Percentiles rank a stretch among this genome's conserved stretches.
Conservation (phyloP, 2,329 filamentous ascomycete species). For the Malbranchea zuffiana region DNA sequence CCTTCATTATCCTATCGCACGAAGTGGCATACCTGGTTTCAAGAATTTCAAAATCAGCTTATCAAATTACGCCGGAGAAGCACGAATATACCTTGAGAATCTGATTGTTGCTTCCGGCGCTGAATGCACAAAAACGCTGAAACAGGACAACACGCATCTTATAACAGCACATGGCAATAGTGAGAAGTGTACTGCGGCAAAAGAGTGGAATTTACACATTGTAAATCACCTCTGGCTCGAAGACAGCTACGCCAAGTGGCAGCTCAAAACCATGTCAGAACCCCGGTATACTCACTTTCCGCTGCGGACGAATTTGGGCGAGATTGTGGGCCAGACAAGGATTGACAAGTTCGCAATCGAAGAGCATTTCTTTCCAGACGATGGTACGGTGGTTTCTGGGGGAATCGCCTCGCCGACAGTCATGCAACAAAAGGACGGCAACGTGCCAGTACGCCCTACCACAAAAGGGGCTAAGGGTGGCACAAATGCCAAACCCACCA, state of each 20-base stretch:
- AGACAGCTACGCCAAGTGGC: conserved; percentile 87
- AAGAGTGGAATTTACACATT: conserved; percentile 82
- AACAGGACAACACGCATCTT: conserved; percentile 87
- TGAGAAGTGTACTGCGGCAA: conserved; percentile 85
- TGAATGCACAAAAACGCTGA: conserved; percentile 89
- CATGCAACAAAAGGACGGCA: conserved; percentile 31
- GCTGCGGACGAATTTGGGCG: conserved; percentile 76
- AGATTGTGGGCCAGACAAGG: conserved; percentile 81
- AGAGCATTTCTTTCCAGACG: conserved; percentile 50
- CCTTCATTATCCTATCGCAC: conserved; percentile 80
- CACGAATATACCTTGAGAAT: conserved; percentile 85
- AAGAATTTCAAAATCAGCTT: conserved; percentile 67
- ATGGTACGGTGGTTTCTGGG: conserved; percentile 17
- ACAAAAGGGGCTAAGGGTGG: conserved; percentile 6
- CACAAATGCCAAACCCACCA: background rate
- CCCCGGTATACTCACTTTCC: conserved; percentile 79
- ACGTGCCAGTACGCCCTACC: conserved; percentile 11
- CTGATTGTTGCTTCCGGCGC: conserved; percentile 74
- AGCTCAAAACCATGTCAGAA: conserved; percentile 60
- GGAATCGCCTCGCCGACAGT: conserved; percentile 17
- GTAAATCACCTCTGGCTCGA: conserved; percentile 96
- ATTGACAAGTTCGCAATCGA: conserved; percentile 64
- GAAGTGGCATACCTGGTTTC: conserved; percentile 68
- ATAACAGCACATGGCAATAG: conserved; percentile 81
- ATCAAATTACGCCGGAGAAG: conserved; percentile 93